Evolutionary conservation across 495 filamentous ascomycete species (phyloP), one percentile per base, ranked within the genome.

Genomic region (Penicillium paxilli): DNA sequence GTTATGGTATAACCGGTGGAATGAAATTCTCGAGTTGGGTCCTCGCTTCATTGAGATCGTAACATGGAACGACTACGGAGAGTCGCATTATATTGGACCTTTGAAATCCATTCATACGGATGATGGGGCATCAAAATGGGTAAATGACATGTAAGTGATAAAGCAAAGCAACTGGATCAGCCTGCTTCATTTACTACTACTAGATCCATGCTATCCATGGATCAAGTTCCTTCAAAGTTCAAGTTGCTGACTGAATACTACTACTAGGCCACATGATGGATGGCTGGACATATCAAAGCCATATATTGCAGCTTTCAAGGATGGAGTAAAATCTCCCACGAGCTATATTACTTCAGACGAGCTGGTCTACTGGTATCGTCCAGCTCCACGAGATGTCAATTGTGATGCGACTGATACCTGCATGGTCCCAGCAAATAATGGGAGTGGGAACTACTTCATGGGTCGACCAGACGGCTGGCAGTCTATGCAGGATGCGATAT

Each of bases 21-120:
- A 76, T 45, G 69, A 83, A 51, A 73, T 85, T 41, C 60, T 84
- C 2, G 40, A 57, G 0, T 47, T 79, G 12, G 57, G 72, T 20
- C 81, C 83, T 2, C 57, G 67, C 11, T 75, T 81, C 49, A 58
- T 86, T 32, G 79, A 86, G 59, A 84, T 87, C 47, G 69, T 87
- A 11, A 83, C 79, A 12, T 87, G 83, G 84, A 88, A 88, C 60
- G 70, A 88, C 58, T 87, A 81, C 45, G 83, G 83, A 42, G 85
- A 88, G 62, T 80, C 77, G 3, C 80, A 83, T 42, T 75, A 78
- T 41, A 73, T 74, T 40, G 71, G 71, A 5, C 78, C 80, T 1
- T 67, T 77, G 54, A 77, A 65, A 1, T 73, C 71, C 1, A 65
- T 60, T 35, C 80, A 83, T 60, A 66, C 64, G 12, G 81, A 85